A percentile compares a stretch with the other conserved stretches of the same genome.
These are phyloP conservation scores for Mentha longifolia DNA, from an alignment of 257 asterid species.

Conservation along the genomic window DNA sequence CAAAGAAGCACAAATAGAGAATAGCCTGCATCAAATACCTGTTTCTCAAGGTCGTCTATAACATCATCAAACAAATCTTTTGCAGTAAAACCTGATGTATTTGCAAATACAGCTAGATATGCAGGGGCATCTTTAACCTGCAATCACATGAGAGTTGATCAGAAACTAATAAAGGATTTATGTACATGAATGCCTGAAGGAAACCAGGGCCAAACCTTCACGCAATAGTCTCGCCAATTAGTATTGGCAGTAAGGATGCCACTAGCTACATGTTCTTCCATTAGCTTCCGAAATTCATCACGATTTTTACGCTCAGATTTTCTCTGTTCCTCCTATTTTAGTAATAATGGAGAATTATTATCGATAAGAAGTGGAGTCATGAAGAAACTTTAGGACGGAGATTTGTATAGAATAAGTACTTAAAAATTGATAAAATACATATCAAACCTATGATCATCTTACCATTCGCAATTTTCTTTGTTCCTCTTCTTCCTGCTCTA, in stretches of 20 bases:
- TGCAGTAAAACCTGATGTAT: constrained; percentile 77
- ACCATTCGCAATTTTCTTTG: constrained; percentile 79
- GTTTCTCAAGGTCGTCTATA: constrained; percentile 81
- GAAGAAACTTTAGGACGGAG: constrained; percentile 13
- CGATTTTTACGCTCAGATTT: constrained; percentile 89
- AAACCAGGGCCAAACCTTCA: constrained; percentile 54
- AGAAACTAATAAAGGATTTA: constrained; percentile 1
- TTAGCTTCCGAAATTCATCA: constrained; percentile 92
- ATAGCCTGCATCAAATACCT: constrained; percentile 47
- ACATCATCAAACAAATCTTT: constrained; percentile 92
- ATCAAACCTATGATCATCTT: constrained; percentile 30
- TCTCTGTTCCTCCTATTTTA: constrained; percentile 80
- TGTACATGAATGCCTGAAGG: constrained; percentile 9
- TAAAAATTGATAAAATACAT: constrained; percentile 15
- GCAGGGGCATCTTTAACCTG: constrained; percentile 90
- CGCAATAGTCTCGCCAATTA: constrained; percentile 91
- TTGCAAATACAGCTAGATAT: constrained; percentile 76
- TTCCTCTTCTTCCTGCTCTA: constrained; percentile 96
- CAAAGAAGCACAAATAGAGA: not conserved
- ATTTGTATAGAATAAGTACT: constrained; percentile 18
- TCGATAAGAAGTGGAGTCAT: not conserved
- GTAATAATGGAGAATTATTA: constrained; percentile 17
- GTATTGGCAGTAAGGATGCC: constrained; percentile 74
- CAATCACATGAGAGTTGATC: constrained; percentile 34
- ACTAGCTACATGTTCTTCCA: constrained; percentile 83